Base-by-base conservation (phyloP, 1,139 yeast species). In the Pichia norvegensis region DNA sequence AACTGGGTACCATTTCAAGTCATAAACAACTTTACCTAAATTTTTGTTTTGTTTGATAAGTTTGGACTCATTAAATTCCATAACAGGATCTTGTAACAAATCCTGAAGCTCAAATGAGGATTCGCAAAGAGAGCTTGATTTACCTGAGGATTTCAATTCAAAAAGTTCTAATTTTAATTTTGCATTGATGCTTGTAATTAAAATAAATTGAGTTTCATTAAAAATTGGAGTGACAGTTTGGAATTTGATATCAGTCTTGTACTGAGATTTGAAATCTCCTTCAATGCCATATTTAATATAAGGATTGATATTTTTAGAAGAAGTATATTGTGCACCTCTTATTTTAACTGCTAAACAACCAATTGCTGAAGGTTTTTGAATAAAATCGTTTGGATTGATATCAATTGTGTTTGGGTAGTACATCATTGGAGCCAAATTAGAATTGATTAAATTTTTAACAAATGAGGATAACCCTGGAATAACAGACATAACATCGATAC, bases 361-460 rank as follows among this genome's bases (percentile, higher is more conserved):
- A 53, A 70, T 70, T 2, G 87, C 79, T 53, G 81, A 88, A 47
- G 78, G 78, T 40, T 73, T 75, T 39, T 80, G 78, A 72, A 83
- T 69, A 21, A 83, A 63, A 50, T 81, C 88, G 60, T 79, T 87
- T 38, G 84, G 83, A 57, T 83, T 81, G 50, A 85, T 67, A 60
- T 83, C 92, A 45, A 82, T 66, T 45, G 85, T 80, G 62, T 84
- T 84, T 54, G 95, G 95, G n/a, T 88, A 87, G 62, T 84, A 83
- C 52, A 84, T 65, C 80, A 82, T 73, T 44, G 94, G 92, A 46
- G 85, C 81, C 60, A 79, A 79, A 54, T 69, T 80, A 37, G 85
- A 67, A 62, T 83, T 84, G 58, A 84, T 78, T 61, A 81, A 72
- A 40, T 76, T 72, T 52, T 80, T 82, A 46, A 85, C 88, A 58